phyloP scores from a whole-genome alignment of 2,329 filamentous ascomycete species.

The Ophiostoma ips region DNA sequence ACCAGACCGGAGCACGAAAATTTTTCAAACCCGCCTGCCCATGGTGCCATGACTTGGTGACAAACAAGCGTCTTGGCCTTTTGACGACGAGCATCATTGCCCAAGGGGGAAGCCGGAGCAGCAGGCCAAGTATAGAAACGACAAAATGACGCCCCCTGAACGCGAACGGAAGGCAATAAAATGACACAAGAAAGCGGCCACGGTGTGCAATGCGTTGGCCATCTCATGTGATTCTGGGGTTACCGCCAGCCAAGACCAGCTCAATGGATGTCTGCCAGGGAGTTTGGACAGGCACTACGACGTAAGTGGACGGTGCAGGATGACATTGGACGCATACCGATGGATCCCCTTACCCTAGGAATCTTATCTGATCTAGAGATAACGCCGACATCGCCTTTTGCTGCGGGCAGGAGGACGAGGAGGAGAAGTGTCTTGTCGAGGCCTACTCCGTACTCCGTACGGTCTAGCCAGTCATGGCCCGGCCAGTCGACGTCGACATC shows the following conservation, averaged over 20 bases:
- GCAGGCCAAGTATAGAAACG: neutral
- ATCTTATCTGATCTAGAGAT: conserved; percentile 44
- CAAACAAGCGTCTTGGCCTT: neutral
- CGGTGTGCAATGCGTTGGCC: too few relatives aligned
- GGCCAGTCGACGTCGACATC: too few relatives aligned
- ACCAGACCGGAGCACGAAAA: neutral
- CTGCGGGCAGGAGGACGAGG: too few relatives aligned
- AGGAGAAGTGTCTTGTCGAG: too few relatives aligned
- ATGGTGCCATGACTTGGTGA: neutral
- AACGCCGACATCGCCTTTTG: conserved; percentile 30
- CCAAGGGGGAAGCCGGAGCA: neutral
- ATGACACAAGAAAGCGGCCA: neutral
- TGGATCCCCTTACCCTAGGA: neutral
- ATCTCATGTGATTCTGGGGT: too few relatives aligned
- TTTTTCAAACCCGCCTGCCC: neutral
- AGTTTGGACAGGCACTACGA: too few relatives aligned
- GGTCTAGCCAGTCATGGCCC: too few relatives aligned
- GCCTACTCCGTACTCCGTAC: too few relatives aligned
- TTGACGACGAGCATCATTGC: neutral
- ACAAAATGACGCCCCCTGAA: neutral
- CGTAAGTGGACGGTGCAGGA: too few relatives aligned
- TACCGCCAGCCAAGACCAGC: too few relatives aligned
- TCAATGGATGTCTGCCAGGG: too few relatives aligned
- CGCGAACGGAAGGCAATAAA: neutral
- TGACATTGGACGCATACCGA: neutral